Conservation (phyloP, 1,284 basidiomycete genomes). For the Takashimella koratensis region DNA sequence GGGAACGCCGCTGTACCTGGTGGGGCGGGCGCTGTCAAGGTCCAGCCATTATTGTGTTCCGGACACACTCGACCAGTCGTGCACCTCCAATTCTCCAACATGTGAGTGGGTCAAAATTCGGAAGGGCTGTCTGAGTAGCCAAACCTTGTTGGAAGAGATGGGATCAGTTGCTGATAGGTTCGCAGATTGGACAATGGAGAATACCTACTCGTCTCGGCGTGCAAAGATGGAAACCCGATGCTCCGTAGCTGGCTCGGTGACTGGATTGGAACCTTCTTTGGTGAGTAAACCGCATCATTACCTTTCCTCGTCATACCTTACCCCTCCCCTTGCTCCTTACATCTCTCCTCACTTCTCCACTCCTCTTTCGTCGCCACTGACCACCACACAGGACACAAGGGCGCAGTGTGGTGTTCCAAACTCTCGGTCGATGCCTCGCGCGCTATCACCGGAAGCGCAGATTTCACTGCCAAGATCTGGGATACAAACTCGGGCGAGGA, state of each 20-base stretch:
- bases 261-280: slow-evolving; percentile 97
- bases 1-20: slow-evolving; percentile 6
- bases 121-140: background rate
- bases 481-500: slow-evolving; percentile 84
- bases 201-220: slow-evolving; percentile 85
- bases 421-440: slow-evolving; percentile 79
- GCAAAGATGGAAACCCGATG: slow-evolving; percentile 97
- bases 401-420: slow-evolving; percentile 96
- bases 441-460: slow-evolving; percentile 90
- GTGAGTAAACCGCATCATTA: slow-evolving; percentile 36
- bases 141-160: background rate
- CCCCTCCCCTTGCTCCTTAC: too few species aligned
- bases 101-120: slow-evolving; percentile 41
- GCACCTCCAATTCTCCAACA: slow-evolving; percentile 81
- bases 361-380: too few species aligned
- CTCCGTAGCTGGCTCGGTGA: slow-evolving; percentile 94
- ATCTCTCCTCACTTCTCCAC: too few species aligned
- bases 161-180: too few species aligned
- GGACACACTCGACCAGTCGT: slow-evolving; percentile 74
- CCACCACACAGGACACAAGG: slow-evolving; percentile 96
- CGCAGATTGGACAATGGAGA: slow-evolving; percentile 63
- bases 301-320: too few species aligned
- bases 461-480: slow-evolving; percentile 99
- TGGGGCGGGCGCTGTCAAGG: slow-evolving; percentile 28
- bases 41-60: slow-evolving; percentile 53